A percentile compares a stretch with the other conserved stretches of the same genome.
phyloP scores from a whole-genome alignment of 2,329 filamentous ascomycete species.

The Aspergillus sp. region DNA sequence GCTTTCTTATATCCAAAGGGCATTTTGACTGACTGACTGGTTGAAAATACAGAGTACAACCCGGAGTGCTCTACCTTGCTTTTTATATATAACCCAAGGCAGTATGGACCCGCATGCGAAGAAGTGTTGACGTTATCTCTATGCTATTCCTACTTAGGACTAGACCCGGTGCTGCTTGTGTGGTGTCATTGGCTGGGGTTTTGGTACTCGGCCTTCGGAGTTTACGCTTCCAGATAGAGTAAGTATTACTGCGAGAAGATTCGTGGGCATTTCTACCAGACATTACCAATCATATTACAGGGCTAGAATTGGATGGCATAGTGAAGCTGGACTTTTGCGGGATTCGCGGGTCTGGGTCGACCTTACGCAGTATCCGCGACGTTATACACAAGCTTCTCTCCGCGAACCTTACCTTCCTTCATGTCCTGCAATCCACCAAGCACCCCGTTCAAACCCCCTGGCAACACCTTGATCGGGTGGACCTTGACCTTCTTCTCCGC shows the following conservation, averaged over 20 bases:
- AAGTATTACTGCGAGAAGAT: no score
- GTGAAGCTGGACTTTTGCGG: no score
- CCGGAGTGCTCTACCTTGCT: no score
- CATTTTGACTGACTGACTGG: slow-evolving; percentile 19
- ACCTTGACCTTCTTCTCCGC: slow-evolving; percentile 36
- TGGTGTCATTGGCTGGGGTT: no score
- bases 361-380: slow-evolving; percentile 15
- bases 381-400: slow-evolving; percentile 43
- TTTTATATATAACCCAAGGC: no score
- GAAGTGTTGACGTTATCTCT: no score
- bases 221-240: not conserved
- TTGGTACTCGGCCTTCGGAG: not conserved
- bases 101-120: no score
- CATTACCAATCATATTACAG: not conserved
- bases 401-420: slow-evolving; percentile 39
- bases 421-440: slow-evolving; percentile 38
- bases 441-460: slow-evolving; percentile 38
- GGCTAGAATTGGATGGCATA: not conserved
- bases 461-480: slow-evolving; percentile 35
- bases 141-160: no score
- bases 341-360: no score
- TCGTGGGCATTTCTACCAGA: not conserved
- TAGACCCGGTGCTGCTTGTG: no score
- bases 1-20: slow-evolving; percentile 45
- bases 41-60: no score